A percentile compares a stretch with the other conserved stretches of the same genome.
These are phyloP conservation scores for Aspergillus hiratsukae DNA, from an alignment of 2,329 filamentous ascomycete genomes.

Conservation along the genomic window DNA sequence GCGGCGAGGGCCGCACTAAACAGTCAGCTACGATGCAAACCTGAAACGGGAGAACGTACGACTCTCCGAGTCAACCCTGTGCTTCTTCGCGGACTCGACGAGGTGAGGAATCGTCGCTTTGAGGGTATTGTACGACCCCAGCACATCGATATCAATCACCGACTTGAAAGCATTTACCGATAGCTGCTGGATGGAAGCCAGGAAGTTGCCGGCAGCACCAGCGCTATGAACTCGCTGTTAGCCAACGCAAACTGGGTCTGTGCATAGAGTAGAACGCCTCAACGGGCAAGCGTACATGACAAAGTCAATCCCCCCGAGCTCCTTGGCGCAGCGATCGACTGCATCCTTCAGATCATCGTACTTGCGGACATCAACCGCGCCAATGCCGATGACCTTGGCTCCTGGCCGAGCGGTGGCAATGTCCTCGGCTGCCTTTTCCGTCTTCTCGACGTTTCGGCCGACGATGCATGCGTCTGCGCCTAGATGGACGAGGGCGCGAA, in stretches of 20 bases:
- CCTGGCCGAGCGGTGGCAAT: conserved; percentile 75
- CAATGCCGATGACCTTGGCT: conserved; percentile 81
- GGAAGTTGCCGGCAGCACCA: conserved; percentile 92
- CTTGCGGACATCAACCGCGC: conserved; percentile 68
- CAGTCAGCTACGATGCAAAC: background rate
- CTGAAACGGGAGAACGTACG: conserved; percentile 25
- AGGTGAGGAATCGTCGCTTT: conserved; percentile 87
- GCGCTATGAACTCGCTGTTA: conserved; percentile 52
- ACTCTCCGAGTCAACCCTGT: conserved; percentile 56
- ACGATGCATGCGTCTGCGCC: conserved; percentile 93
- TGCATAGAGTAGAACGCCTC: background rate
- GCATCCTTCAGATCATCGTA: conserved; percentile 66
- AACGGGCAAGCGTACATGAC: conserved; percentile 63
- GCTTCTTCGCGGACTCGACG: conserved; percentile 63
- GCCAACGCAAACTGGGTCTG: too few relatives aligned
- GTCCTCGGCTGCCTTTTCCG: conserved; percentile 71
- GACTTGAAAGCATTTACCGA: conserved; percentile 88
- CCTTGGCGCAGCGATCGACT: conserved; percentile 71
- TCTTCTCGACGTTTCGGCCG: conserved; percentile 85
- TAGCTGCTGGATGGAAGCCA: conserved; percentile 76
- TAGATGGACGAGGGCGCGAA: conserved; percentile 81
- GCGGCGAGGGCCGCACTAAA: conserved; percentile 33
- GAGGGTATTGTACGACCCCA: conserved; percentile 91
- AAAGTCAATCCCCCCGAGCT: conserved; percentile 85
- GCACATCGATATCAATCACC: conserved; percentile 92